A percentile compares a stretch with the other conserved stretches of the same genome.
Conservation (phyloP, 75 land plant genomes). For the Picea glauca region DNA sequence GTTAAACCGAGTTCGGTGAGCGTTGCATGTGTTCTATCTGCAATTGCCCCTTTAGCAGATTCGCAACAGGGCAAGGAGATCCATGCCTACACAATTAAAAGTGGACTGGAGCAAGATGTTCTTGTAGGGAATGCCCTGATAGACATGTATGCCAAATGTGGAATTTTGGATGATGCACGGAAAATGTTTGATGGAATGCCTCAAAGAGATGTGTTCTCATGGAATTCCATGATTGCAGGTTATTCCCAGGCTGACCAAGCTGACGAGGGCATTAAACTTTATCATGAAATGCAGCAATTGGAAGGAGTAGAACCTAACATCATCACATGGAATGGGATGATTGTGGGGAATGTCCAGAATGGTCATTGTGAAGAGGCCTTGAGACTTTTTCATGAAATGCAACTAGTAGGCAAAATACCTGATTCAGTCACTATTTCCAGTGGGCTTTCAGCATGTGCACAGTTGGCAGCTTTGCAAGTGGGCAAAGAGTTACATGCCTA, state of each 20-base stretch:
- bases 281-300: no score
- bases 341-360: constrained; percentile 42
- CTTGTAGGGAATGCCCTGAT: neutral
- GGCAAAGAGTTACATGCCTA: constrained; percentile 56
- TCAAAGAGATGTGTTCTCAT: constrained; percentile 27
- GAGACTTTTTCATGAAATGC: constrained; percentile 39
- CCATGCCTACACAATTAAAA: neutral
- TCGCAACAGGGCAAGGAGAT: neutral
- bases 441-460: constrained; percentile 50
- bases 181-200: constrained; percentile 45
- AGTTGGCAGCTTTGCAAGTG: constrained; percentile 21
- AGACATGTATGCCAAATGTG: constrained; percentile 21
- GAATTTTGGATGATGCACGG: constrained; percentile 36
- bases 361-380: constrained; percentile 49
- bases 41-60: neutral
- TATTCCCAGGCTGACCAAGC: constrained; percentile 13
- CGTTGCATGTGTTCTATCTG: no score
- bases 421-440: constrained; percentile 45
- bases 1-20: no score
- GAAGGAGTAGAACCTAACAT: constrained; percentile 4
- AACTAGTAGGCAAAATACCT: constrained; percentile 9
- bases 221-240: constrained; percentile 38
- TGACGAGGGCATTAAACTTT: no score
- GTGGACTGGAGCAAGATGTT: neutral
- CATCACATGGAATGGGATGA: constrained; percentile 76